Base-by-base conservation (phyloP, 2,329 filamentous ascomycete genomes). In the Lecanicillium sp. region DNA sequence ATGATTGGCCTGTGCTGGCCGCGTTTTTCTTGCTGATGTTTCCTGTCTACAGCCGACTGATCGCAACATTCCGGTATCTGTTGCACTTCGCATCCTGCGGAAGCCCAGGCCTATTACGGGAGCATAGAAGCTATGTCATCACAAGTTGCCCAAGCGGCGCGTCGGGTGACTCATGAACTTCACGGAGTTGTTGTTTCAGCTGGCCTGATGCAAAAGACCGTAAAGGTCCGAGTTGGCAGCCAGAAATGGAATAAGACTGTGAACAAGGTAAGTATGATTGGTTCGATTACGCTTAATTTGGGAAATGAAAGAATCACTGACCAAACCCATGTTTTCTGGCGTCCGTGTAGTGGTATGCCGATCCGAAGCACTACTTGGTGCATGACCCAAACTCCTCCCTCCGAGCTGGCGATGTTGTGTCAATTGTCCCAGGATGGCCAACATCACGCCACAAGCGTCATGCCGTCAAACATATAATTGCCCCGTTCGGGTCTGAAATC, bases 331-430 rank as follows among this genome's bases (percentile, higher is more conserved):
- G 29, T 31, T 11, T 27, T 34, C 4, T 25, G 25, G 17, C 9
- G 35, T 14, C 13, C 12, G n/a, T n/a, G n/a, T 9, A 65, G 63
- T 63, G 56, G 64, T 89, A 83, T 59, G 73, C 79, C 51, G 65
- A 72, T 32, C 73, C 75, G 16, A 67, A 71, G 47, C 73, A 77
- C 48, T 73, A 82, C 55, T 75, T 90, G 20, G 84, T 89, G 28
- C 83, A 87, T 65, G 85, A 92, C 59, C 85, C 85, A 19, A 77
- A 76, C 58, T 75, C 78, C 49, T 87, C 83, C 18, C 71, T 88
- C 28, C 72, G 79, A 42, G 73, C 74, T 36, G 85, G 85, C 54
- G 85, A 92, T 57, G 75, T 90, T 3, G 76, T 92, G 19, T 71
- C 78, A 45, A 84, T 90, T 50, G 67, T 70, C 7, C 71, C 78